Conservation (phyloP, 1,284 basidiomycete species). For the Ustanciosporium gigantosporum region DNA sequence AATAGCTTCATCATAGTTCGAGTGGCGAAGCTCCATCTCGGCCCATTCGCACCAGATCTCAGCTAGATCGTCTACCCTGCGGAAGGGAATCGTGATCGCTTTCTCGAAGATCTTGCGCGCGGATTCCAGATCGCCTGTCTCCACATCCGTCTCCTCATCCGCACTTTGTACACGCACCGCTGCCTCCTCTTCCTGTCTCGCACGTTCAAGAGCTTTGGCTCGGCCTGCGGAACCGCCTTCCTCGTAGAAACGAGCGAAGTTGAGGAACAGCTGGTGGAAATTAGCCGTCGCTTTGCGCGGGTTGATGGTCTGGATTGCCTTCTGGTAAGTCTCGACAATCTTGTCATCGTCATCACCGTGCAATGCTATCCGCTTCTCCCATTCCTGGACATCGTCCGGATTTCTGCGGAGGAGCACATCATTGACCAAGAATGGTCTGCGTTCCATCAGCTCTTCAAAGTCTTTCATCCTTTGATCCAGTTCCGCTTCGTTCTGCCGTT, state of each 20-base stretch:
- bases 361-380: constrained; percentile 96
- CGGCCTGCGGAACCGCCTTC: constrained; percentile 71
- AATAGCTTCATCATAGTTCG: constrained; percentile 93
- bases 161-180: too few species aligned
- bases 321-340: constrained; percentile 88
- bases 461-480: constrained; percentile 86
- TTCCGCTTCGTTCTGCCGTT: constrained; percentile 78
- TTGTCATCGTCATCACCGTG: constrained; percentile 92
- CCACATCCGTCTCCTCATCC: constrained; percentile 66
- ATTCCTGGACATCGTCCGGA: constrained; percentile 97
- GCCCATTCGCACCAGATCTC: constrained; percentile 99
- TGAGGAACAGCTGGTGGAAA: constrained; percentile 85
- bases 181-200: constrained; percentile 67
- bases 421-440: constrained; percentile 93
- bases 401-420: constrained; percentile 92
- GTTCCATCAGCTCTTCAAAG: constrained; percentile 92
- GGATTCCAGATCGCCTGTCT: constrained; percentile 78
- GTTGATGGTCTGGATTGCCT: constrained; percentile 83
- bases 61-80: constrained; percentile 93
- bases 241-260: constrained; percentile 97
- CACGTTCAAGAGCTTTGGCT: constrained; percentile 61
- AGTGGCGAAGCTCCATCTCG: constrained; percentile 94
- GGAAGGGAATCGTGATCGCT: constrained; percentile 87
- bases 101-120: constrained; percentile 91
- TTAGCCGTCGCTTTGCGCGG: constrained; percentile 90